A percentile compares a stretch with the other conserved stretches of the same genome.
phyloP scores from a whole-genome alignment of 169 alveolate species.

The Plasmodium yoelii region DNA sequence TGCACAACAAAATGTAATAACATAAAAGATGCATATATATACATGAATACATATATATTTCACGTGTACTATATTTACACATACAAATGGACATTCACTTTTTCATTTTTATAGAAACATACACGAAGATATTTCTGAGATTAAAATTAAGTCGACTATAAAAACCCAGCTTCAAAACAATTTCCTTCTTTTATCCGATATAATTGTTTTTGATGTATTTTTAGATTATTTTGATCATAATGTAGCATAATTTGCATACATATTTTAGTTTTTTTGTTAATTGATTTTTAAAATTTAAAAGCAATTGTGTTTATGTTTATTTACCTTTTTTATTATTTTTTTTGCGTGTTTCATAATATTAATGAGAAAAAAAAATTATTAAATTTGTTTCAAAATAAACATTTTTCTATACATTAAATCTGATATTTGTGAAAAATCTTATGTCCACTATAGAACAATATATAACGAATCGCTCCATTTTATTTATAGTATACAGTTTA shows the following conservation, averaged over 20 bases:
- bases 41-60: neutral
- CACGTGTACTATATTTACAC: neutral
- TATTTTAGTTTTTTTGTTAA: too few species aligned
- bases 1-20: conserved; percentile 49
- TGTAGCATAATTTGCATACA: neutral
- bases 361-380: too few species aligned
- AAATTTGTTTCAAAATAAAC: too few species aligned
- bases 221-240: conserved; percentile 19
- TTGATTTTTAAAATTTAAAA: too few species aligned
- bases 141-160: conserved; percentile 55
- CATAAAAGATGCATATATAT: neutral
- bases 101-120: conserved; percentile 20
- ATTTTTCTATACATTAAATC: too few species aligned
- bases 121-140: conserved; percentile 32
- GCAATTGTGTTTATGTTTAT: too few species aligned
- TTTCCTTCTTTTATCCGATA: conserved; percentile 61
- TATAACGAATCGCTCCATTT: too few species aligned
- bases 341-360: too few species aligned
- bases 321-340: too few species aligned
- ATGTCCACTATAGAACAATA: too few species aligned
- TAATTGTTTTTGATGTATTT: conserved; percentile 64
- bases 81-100: neutral
- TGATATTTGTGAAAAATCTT: too few species aligned
- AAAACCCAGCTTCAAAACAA: conserved; percentile 47
- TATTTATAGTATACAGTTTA: too few species aligned